phyloP scores from a whole-genome alignment of 2,329 filamentous ascomycete genomes.

The Fusarium chaquense region DNA sequence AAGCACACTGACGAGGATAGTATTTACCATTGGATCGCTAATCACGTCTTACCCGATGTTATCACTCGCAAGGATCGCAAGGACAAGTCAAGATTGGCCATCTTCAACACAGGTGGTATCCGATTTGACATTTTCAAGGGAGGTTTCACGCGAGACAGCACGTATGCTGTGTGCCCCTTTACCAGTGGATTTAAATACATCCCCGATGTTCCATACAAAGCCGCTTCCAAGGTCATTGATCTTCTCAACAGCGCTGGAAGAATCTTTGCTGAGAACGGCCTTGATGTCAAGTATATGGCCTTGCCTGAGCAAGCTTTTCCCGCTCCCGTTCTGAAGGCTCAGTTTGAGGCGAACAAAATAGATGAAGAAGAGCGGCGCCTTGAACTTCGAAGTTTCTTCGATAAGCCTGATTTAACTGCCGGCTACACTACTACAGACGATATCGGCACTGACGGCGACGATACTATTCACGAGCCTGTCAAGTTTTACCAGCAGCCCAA shows the following conservation, averaged over 20 bases:
- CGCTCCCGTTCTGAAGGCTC: constrained; percentile 22
- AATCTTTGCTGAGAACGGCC: constrained; percentile 57
- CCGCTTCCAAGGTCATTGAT: constrained; percentile 76
- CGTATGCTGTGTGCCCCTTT: constrained; percentile 90
- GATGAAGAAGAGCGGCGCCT: constrained; percentile 46
- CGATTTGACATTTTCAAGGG: constrained; percentile 97
- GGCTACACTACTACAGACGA: constrained; percentile 95
- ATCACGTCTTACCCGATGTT: constrained; percentile 77
- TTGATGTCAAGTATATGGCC: constrained; percentile 61
- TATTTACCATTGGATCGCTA: constrained; percentile 84
- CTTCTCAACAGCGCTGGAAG: constrained; percentile 68
- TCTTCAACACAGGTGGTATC: constrained; percentile 90
- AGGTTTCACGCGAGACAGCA: constrained; percentile 87
- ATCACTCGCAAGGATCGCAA: constrained; percentile 69
- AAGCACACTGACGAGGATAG: constrained; percentile 79
- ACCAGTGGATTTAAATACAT: constrained; percentile 81
- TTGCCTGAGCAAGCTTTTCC: constrained; percentile 61
- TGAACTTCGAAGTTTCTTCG: constrained; percentile 49
- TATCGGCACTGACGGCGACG: constrained; percentile 85
- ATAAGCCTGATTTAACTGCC: constrained; percentile 61
- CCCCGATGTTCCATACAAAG: constrained; percentile 81
- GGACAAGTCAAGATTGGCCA: constrained; percentile 74
- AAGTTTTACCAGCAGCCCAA: constrained; percentile 84
- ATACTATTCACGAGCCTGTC: constrained; percentile 83
- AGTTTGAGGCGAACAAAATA: constrained; percentile 28